Percentiles rank a stretch among this genome's conserved stretches.
Evolutionary conservation across 2,329 filamentous ascomycete genomes (phyloP).

Genomic region (Talaromyces marneffei): DNA sequence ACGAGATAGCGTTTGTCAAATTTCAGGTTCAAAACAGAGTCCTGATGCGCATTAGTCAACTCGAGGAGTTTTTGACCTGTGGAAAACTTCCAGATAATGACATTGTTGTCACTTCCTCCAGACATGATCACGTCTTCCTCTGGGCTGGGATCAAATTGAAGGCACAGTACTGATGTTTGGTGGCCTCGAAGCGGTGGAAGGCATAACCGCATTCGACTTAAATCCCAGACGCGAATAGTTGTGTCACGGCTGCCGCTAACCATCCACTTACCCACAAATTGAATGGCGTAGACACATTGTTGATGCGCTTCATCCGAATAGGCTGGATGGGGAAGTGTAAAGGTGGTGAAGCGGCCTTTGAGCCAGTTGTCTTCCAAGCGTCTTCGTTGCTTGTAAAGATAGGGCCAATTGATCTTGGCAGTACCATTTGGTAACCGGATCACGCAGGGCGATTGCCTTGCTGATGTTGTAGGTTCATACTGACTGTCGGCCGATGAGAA

Average conservation of each 20-base stretch:
- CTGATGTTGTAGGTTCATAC: neutral
- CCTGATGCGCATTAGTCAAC: conserved; percentile 69
- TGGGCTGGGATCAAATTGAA: conserved; percentile 87
- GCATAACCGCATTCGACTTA: conserved; percentile 72
- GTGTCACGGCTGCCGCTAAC: conserved; percentile 91
- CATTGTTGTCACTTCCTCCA: conserved; percentile 83
- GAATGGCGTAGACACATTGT: conserved; percentile 92
- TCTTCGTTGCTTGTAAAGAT: conserved; percentile 82
- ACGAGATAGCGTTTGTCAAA: conserved; percentile 90
- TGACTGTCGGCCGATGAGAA: conserved; percentile 19
- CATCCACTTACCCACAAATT: conserved; percentile 77
- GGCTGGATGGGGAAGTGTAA: conserved; percentile 81
- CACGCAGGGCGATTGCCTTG: conserved; percentile 26
- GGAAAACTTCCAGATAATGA: conserved; percentile 90
- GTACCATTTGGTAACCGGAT: conserved; percentile 29
- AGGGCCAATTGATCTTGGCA: conserved; percentile 77
- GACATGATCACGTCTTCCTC: conserved; percentile 91
- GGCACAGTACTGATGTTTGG: conserved; percentile 78
- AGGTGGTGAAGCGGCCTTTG: conserved; percentile 72
- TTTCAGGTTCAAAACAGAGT: conserved; percentile 88
- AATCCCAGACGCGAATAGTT: conserved; percentile 83
- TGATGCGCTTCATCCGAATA: conserved; percentile 75
- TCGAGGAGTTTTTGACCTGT: conserved; percentile 77
- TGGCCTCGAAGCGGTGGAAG: conserved; percentile 71
- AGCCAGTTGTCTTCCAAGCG: conserved; percentile 89